Base-by-base conservation (phyloP, 2,329 filamentous ascomycete species). In the Pseudopithomyces maydicus region DNA sequence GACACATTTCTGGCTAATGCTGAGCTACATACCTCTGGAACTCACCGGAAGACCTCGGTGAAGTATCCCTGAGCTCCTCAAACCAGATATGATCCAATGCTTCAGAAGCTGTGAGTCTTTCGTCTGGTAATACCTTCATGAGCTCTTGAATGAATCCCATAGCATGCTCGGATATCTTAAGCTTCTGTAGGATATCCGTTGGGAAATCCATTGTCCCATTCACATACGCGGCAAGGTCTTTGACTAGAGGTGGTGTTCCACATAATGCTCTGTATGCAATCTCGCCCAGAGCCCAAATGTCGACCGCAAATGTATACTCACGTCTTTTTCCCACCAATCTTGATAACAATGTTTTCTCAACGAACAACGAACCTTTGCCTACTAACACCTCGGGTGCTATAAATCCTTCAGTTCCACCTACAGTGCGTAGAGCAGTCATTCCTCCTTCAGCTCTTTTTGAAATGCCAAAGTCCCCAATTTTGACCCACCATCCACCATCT, bases 391-490 rank as follows among this genome's bases (percentile, higher is more conserved):
- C 63, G 7, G 63, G 61, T 11, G 64, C 56, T 35, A 62, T 22
- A 32, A 63, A 67, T 8, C 38, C 39, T 4, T 33, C 22, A 12
- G 61, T 64, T 15, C 64, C 61, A 22, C 39, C 58, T 11, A 58
- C 32, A 3, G 61, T 56, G 15, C 35, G 43, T 12, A 50, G 29
- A 22, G 48, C 45, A 5, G 53, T 57, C 6, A 50, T 49, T 10
- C 41, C 49, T 36, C 64, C 55, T 22, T 62, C 55, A 5, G 55
- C 55, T 14, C 58, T 60, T 51, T 77, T 79, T 43, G 59, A 67
- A 42, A 79, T 68, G 3, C 76, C 77, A 59, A 79, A 79, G 55
- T 79, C 77, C 10, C 64, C 74, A 19, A 79, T 70, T 52, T 77
- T 77, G 11, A 79, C 67, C 70, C 73, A 75, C 76, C 75, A 78